A percentile compares a stretch with the other conserved stretches of the same genome.
Evolutionary conservation across 768 basidiomycete species (phyloP).

Genomic region (Pluteus cervinus): DNA sequence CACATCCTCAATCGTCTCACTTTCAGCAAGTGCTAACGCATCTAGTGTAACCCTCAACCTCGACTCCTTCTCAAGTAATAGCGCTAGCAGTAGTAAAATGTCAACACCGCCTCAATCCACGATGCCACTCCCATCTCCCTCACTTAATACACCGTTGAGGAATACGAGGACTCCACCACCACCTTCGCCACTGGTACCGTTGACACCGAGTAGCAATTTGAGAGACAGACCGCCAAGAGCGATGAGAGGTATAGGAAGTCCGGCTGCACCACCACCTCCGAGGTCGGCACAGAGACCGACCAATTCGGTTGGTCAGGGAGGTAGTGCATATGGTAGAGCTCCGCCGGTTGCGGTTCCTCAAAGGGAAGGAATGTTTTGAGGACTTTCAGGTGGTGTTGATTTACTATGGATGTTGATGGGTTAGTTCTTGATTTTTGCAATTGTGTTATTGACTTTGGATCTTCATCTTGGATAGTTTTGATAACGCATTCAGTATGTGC

Average conservation of each 20-base stretch:
- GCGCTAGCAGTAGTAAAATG: neutral
- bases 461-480: no score
- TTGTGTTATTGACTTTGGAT: no score
- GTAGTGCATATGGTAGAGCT: constrained; percentile 14
- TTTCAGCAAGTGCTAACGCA: constrained; percentile 4
- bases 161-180: no score
- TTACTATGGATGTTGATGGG: no score
- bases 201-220: neutral
- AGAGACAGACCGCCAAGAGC: neutral
- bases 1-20: constrained; percentile 5
- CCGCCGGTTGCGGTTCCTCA: constrained; percentile 41
- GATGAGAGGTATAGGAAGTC: constrained; percentile 1
- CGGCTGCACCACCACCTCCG: constrained; percentile 4
- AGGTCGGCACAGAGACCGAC: constrained; percentile 52
- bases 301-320: constrained; percentile 38
- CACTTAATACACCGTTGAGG: no score
- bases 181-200: no score
- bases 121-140: neutral
- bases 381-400: no score
- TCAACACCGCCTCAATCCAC: neutral
- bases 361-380: constrained; percentile 23
- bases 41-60: constrained; percentile 8
- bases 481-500: no score
- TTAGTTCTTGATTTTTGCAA: no score
- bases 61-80: neutral